Evolutionary conservation across 129 eudicot species (phyloP).

Genomic region (Logfia minima): DNA sequence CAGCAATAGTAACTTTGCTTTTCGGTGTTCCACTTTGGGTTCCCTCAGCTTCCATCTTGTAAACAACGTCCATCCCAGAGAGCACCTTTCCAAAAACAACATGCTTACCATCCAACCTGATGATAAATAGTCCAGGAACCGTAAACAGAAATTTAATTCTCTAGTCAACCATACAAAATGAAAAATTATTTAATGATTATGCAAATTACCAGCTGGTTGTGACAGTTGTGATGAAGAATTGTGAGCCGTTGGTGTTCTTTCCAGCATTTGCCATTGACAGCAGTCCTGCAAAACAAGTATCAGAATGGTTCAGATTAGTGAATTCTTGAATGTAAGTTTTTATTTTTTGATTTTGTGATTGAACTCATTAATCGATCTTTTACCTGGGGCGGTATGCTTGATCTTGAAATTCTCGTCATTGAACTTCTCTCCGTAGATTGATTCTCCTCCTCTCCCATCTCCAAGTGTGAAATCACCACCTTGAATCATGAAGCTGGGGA

Average conservation of each 20-base stretch:
- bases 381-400: constrained; percentile 90
- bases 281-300: constrained; percentile 49
- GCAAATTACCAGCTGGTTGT: constrained; percentile 87
- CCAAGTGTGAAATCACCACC: constrained; percentile 97
- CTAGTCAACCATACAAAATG: background rate
- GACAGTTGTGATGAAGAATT: constrained; percentile 94
- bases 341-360: background rate
- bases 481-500: constrained; percentile 93
- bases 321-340: background rate
- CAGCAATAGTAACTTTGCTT: constrained; percentile 71
- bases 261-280: constrained; percentile 99
- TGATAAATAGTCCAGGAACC: background rate
- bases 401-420: constrained; percentile 92
- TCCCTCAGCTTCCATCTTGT: constrained; percentile 98
- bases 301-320: background rate
- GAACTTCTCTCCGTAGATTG: constrained; percentile 84
- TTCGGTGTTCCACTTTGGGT: constrained; percentile 82
- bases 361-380: background rate
- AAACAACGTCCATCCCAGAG: constrained; percentile 96
- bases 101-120: constrained; percentile 92
- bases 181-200: background rate
- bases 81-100: constrained; percentile 96
- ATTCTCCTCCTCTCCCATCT: constrained; percentile 94
- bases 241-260: constrained; percentile 86
- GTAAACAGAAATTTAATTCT: background rate